phyloP scores from a whole-genome alignment of 108 stramenopile genomes.

The Cyclotella kingstonii region DNA sequence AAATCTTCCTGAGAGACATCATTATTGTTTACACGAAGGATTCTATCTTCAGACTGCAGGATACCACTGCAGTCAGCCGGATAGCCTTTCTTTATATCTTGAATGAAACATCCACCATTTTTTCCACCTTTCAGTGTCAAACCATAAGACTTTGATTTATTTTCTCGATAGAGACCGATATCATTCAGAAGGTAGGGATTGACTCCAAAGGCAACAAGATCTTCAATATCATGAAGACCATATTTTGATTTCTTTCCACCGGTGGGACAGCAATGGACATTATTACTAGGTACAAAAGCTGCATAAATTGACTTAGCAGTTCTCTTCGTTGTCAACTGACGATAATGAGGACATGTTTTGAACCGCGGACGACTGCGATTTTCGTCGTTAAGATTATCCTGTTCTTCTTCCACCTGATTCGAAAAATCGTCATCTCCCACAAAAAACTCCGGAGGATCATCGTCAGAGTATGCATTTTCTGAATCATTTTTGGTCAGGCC shows the following conservation, averaged over 20 bases:
- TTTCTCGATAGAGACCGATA: constrained; percentile 60
- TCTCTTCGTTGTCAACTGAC: constrained; percentile 53
- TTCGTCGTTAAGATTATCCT: constrained; percentile 17
- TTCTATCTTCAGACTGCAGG: constrained; percentile 46
- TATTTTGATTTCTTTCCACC: constrained; percentile 68
- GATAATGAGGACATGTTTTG: constrained; percentile 70
- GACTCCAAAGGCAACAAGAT: constrained; percentile 66
- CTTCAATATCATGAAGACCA: constrained; percentile 81
- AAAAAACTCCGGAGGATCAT: constrained; percentile 48
- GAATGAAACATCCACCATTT: constrained; percentile 29
- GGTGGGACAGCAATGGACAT: constrained; percentile 44
- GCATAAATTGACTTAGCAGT: constrained; percentile 35
- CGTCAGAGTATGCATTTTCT: constrained; percentile 49
- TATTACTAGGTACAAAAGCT: constrained; percentile 41
- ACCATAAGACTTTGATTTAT: constrained; percentile 46
- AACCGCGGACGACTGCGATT: constrained; percentile 14
- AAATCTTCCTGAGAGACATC: constrained; percentile 28
- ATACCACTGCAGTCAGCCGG: constrained; percentile 41
- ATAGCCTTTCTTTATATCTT: constrained; percentile 11
- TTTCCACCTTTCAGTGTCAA: constrained; percentile 24
- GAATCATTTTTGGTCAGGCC: constrained; percentile 8
- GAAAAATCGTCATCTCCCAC: constrained; percentile 22
- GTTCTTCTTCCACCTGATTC: constrained; percentile 16
- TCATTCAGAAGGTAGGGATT: constrained; percentile 47
- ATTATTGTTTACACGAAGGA: constrained; percentile 56